Conservation (phyloP, 805 yeast genomes). For the Wickerhamomyces pijperi region DNA sequence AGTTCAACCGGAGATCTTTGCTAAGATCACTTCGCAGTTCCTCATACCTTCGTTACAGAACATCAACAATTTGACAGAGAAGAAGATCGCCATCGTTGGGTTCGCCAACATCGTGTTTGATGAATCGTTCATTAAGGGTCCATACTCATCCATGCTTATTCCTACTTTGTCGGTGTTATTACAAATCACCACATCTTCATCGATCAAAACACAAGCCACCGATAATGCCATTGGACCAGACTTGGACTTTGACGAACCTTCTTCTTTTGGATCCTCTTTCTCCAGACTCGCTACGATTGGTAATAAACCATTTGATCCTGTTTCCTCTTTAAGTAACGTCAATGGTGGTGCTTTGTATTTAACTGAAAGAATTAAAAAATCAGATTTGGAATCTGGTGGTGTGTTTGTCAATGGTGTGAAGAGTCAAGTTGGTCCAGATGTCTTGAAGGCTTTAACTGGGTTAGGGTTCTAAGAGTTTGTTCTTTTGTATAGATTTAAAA, state of each 20-base stretch:
- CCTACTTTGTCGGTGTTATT: constrained; percentile 34
- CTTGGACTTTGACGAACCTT: constrained; percentile 53
- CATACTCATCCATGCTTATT: constrained; percentile 29
- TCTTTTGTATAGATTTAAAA: too few species aligned
- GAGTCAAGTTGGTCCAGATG: constrained; percentile 10
- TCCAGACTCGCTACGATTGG: constrained; percentile 61
- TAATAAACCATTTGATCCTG: constrained; percentile 58
- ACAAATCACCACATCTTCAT: constrained; percentile 24
- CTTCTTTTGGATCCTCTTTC: constrained; percentile 80
- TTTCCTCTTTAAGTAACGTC: constrained; percentile 6
- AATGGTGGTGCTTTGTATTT: constrained; percentile 12
- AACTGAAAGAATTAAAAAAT: constrained; percentile 9
- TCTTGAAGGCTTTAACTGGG: constrained; percentile 6
- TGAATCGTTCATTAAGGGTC: constrained; percentile 25
- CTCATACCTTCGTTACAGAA: constrained; percentile 29
- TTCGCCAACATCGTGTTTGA: constrained; percentile 30
- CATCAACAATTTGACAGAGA: constrained; percentile 41
- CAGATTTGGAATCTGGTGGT: constrained; percentile 12
- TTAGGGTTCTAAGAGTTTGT: constrained; percentile 10
- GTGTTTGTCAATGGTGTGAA: constrained; percentile 11
- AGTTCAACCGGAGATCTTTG: constrained; percentile 53
- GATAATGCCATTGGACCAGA: constrained; percentile 22
- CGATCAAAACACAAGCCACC: constrained; percentile 18
- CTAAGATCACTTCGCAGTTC: constrained; percentile 33
- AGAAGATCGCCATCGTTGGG: constrained; percentile 43